Conservation (phyloP, 2,329 filamentous ascomycete species). For the Ascosphaera aggregata region DNA sequence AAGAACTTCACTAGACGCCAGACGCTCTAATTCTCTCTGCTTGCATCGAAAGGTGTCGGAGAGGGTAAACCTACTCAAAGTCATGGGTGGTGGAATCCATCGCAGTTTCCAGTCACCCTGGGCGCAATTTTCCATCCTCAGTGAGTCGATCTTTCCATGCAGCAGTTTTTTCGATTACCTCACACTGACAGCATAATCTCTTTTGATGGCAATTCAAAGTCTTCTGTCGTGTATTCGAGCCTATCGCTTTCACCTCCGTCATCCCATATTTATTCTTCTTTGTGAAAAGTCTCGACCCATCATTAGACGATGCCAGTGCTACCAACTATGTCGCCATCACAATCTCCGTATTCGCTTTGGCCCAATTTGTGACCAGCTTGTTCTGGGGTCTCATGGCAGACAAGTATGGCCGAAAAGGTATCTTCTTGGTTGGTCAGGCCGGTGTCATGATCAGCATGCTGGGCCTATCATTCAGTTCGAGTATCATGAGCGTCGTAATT, state of each 20-base stretch:
- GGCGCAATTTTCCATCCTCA: neutral
- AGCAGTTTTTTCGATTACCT: too few relatives aligned
- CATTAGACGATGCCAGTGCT: constrained; percentile 44
- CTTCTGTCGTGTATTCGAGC: constrained; percentile 30
- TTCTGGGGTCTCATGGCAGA: constrained; percentile 75
- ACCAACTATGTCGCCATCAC: constrained; percentile 80
- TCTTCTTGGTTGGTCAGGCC: constrained; percentile 62
- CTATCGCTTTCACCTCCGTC: constrained; percentile 93
- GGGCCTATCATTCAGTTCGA: constrained; percentile 66
- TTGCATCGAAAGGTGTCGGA: neutral
- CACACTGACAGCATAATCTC: neutral
- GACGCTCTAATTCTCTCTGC: too few relatives aligned
- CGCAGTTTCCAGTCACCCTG: neutral
- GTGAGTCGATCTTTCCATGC: neutral
- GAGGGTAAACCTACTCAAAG: neutral
- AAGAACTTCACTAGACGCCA: too few relatives aligned
- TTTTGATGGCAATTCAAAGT: neutral
- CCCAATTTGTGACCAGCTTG: constrained; percentile 82
- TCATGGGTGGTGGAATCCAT: neutral
- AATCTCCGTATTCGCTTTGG: constrained; percentile 75
- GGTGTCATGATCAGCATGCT: constrained; percentile 61
- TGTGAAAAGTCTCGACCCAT: constrained; percentile 39
- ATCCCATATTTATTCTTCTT: constrained; percentile 75
- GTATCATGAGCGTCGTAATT: constrained; percentile 60
- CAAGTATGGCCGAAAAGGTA: constrained; percentile 55